Base-by-base conservation (phyloP, 345 rosid species). In the Euphorbia peplus region DNA sequence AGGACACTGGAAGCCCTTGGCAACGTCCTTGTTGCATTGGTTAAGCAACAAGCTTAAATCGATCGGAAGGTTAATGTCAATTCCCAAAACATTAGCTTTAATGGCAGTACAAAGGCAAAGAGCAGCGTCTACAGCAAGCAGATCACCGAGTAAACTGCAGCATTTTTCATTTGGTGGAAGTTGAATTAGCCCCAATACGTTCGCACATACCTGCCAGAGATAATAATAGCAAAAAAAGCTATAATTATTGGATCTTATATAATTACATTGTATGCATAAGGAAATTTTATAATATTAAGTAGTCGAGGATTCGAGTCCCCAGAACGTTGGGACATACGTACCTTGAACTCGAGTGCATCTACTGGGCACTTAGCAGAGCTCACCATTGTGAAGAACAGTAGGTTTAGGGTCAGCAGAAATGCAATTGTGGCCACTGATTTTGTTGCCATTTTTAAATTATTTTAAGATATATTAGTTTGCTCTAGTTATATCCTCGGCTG, bases 71-170 rank as follows among this genome's bases (percentile, higher is more conserved):
- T 86, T 74, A 2, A 86, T 66, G 64, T 79, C 76, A 64, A 75
- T 70, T 8, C 90, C 88, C 25, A 86, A 80, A 42, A 84, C 63
- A 39, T 82, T 82, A 54, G 71, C 83, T 71, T 57, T 82, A 11
- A 86, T 70, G 8, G 82, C 83, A 16, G 85, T 81, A 82, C 87
- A 86, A 48, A 86, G 88, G 80, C 88, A 87, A 69, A 78, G 72
- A 0, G 87, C 84, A 25, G 83, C 87, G 53, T 87, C 87, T 62
- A 84, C 72, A 64, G 76, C 88, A 26, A 35, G 83, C 16, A 87
- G 86, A 18, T 81, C 82, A 59, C 73, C 8, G 35, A 86, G 60
- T 44, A 81, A 78, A 3, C 76, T 16, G 50, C 88, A 86, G 68
- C 88, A 83, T 22, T 83, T 76, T 11, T 62, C 56, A 16, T 70